A percentile compares a stretch with the other conserved stretches of the same genome.
phyloP scores from a whole-genome alignment of 768 basidiomycete genomes.

The Psilocybe tampanensis region DNA sequence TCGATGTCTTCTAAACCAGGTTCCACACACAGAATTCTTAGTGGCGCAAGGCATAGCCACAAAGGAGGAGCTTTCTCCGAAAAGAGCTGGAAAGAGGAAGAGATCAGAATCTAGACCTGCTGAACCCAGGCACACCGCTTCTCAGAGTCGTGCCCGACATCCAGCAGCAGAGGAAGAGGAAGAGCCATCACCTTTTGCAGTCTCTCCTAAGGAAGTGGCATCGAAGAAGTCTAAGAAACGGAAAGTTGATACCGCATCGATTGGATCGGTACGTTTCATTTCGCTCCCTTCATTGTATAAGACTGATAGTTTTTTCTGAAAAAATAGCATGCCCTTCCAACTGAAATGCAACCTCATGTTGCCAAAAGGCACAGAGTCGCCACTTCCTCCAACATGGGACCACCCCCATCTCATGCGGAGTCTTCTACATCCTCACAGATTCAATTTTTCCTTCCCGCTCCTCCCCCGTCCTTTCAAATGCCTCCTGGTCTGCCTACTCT shows the following conservation, averaged over 20 bases:
- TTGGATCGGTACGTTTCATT: background rate
- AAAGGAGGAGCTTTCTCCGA: too few species aligned
- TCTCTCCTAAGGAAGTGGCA: background rate
- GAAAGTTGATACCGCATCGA: background rate
- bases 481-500: background rate
- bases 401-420: background rate
- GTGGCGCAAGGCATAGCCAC: constrained; percentile 51
- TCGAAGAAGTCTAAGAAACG: constrained; percentile 12
- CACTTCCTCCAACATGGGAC: constrained; percentile 6
- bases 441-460: constrained; percentile 13
- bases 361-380: constrained; percentile 17
- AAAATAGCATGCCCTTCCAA: constrained; percentile 1
- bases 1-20: background rate
- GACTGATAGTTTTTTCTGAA: background rate
- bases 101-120: too few species aligned
- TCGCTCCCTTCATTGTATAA: background rate
- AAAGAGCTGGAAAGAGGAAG: constrained; percentile 14
- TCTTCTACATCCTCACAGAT: background rate
- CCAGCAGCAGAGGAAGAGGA: background rate
- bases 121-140: too few species aligned
- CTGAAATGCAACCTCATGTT: constrained; percentile 7
- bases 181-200: background rate
- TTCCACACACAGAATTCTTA: constrained; percentile 44
- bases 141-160: too few species aligned
- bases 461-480: background rate